These are phyloP conservation scores for Cutaneotrichosporon dermatis DNA, from an alignment of 1,284 basidiomycete genomes.

Conservation along the genomic window DNA sequence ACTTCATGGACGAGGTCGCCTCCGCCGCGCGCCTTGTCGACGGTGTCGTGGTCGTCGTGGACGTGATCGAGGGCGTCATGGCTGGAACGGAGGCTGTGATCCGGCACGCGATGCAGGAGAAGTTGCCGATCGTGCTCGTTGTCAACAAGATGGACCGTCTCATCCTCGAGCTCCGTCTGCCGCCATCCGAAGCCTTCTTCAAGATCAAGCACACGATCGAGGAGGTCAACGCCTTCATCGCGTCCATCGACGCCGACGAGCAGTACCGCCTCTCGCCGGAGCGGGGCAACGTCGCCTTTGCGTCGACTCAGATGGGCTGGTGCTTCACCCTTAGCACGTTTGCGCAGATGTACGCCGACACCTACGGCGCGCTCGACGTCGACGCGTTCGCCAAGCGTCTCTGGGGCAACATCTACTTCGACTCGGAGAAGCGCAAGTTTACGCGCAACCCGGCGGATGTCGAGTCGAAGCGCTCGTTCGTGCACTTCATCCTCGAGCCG, in stretches of 20 bases:
- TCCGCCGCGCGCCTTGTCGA: conserved; percentile 82
- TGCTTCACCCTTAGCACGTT: conserved; percentile 94
- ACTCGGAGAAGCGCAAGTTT: conserved; percentile 76
- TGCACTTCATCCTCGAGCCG: conserved; percentile 94
- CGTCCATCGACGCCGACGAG: conserved; percentile 84
- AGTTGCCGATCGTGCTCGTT: conserved; percentile 84
- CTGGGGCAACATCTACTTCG: conserved; percentile 98
- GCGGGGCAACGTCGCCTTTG: conserved; percentile 94
- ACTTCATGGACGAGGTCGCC: conserved; percentile 96
- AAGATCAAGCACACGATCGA: conserved; percentile 99
- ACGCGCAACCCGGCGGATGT: conserved; percentile 76
- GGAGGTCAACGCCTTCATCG: conserved; percentile 93
- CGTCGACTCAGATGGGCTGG: conserved; percentile 94
- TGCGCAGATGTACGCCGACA: conserved; percentile 93
- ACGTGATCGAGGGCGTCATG: conserved; percentile 95
- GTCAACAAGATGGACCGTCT: conserved; percentile 98
- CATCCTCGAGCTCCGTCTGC: conserved; percentile 91
- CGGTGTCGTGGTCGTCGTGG: conserved; percentile 88
- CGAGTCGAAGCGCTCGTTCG: conserved; percentile 80
- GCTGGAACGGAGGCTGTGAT: conserved; percentile 81
- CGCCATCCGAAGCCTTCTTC: conserved; percentile 94
- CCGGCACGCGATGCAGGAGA: conserved; percentile 80
- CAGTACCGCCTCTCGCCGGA: conserved; percentile 85
- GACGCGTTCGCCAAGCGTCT: conserved; percentile 70
- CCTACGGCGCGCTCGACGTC: conserved; percentile 57